Evolutionary conservation across 202 grass and related monocot species (phyloP), one percentile per base, ranked within the genome.

Genomic region (Zizania palustris): DNA sequence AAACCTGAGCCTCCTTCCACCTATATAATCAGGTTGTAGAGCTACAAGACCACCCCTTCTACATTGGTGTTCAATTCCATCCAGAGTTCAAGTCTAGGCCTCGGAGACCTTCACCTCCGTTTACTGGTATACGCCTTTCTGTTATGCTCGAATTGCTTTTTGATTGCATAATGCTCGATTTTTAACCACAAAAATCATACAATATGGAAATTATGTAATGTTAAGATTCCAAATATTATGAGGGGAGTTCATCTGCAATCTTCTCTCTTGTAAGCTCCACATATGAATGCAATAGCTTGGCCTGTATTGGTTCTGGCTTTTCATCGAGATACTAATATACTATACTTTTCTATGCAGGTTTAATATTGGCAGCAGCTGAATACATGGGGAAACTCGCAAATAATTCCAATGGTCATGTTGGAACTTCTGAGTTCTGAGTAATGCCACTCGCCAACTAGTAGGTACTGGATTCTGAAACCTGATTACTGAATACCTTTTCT

Each of bases 31-130:
- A 98, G 96, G 87, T 98, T 72, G 80, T 95, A 74, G 96, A 98
- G 78, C 85, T 95, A 69, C 89, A 44, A 45, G 75, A 70, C 73
- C 96, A 98, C 65, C 89, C 89, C 15, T 98, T 87, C n/a, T 98
- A 98, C 54, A 54, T 98, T 35, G 96, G 96, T 44, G 91, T 95
- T 69, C 96, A 98, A 80, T 98, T 90, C 75, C 91, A 98, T 81
- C 96, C 96, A 5, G 91, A 98, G 63, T 98, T 98, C 78, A 98
- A 98, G 72, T 95, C 91, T 11, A 98, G 89, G 75, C 89, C 91
- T 76, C 77, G 87, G 83, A 92, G 76, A 72, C 89, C 96, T 76
- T 95, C 96, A 6, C 87, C 96, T 85, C 89, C 91, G 56, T 95
- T 98, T 89, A 79, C 87, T 54, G 96, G 96, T 98, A 78, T 98